Evolutionary conservation across 2,329 filamentous ascomycete genomes (phyloP).

Genomic region (Neopestalotiopsis sp.): DNA sequence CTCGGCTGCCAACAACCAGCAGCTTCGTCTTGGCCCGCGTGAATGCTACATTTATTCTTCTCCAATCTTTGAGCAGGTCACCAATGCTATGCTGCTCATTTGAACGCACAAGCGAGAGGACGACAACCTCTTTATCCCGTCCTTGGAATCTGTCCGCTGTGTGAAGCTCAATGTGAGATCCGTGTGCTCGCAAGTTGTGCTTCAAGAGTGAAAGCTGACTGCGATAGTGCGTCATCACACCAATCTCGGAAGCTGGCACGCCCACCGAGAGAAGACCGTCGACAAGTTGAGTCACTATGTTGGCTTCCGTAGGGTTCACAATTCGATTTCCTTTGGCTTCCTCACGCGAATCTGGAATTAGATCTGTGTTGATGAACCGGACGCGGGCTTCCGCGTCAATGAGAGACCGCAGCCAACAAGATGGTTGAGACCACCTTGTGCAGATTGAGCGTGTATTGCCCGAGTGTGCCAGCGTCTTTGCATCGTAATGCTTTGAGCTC

Average conservation of each 20-base stretch:
- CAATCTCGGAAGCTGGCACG: slow-evolving; percentile 77
- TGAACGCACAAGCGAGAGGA: slow-evolving; percentile 85
- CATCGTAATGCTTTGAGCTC: slow-evolving; percentile 62
- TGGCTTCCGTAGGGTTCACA: slow-evolving; percentile 84
- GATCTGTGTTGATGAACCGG: slow-evolving; percentile 88
- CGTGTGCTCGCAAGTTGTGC: slow-evolving; percentile 66
- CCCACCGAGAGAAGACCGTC: slow-evolving; percentile 77
- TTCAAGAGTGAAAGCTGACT: slow-evolving; percentile 86
- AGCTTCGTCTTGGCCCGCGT: slow-evolving; percentile 93
- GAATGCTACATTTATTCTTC: slow-evolving; percentile 93
- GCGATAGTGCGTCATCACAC: slow-evolving; percentile 96
- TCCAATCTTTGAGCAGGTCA: slow-evolving; percentile 88
- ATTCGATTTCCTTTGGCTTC: slow-evolving; percentile 82
- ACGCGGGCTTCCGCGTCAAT: slow-evolving; percentile 75
- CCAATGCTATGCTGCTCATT: slow-evolving; percentile 86
- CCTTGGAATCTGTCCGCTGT: slow-evolving; percentile 97
- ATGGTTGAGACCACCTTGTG: slow-evolving; percentile 47
- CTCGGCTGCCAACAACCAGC: slow-evolving; percentile 81
- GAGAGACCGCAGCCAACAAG: slow-evolving; percentile 80
- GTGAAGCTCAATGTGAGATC: slow-evolving; percentile 82
- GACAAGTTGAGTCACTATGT: slow-evolving; percentile 79
- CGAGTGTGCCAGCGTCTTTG: slow-evolving; percentile 46
- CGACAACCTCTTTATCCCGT: slow-evolving; percentile 90
- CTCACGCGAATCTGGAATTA: slow-evolving; percentile 70
- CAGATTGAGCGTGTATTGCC: slow-evolving; percentile 59